Evolutionary conservation across 2,329 filamentous ascomycete genomes (phyloP).

Genomic region (Phialemoniopsis sp.): DNA sequence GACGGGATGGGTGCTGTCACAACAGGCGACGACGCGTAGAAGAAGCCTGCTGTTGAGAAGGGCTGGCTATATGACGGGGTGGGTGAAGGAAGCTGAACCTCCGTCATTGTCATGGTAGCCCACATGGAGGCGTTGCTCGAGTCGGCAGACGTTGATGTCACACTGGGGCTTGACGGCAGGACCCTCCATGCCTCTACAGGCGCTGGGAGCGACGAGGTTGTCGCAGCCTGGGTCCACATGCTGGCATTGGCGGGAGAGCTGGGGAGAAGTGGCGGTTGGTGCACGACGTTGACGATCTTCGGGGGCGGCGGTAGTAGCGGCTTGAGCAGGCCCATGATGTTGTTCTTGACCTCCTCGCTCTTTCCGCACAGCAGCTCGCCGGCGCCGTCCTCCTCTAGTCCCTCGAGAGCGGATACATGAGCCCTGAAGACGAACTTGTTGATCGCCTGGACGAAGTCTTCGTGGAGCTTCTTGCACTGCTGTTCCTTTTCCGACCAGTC

Average conservation of each 20-base stretch:
- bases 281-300: constrained; percentile 83
- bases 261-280: constrained; percentile 78
- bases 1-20: constrained; percentile 70
- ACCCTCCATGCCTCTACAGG: constrained; percentile 88
- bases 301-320: constrained; percentile 83
- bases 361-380: constrained; percentile 89
- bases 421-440: constrained; percentile 97
- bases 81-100: constrained; percentile 73
- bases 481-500: constrained; percentile 96
- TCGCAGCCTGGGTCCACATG: constrained; percentile 75
- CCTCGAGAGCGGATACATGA: constrained; percentile 83
- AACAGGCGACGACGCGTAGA: constrained; percentile 71
- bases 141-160: constrained; percentile 67
- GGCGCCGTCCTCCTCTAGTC: constrained; percentile 91
- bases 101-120: constrained; percentile 72
- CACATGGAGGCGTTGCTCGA: constrained; percentile 66
- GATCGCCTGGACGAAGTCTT: constrained; percentile 92
- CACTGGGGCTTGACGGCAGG: constrained; percentile 81
- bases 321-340: constrained; percentile 80
- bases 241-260: constrained; percentile 70
- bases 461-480: constrained; percentile 95
- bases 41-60: constrained; percentile 67
- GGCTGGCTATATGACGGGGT: constrained; percentile 77
- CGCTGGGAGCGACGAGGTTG: constrained; percentile 61
- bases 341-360: constrained; percentile 88